Evolutionary conservation across 2,329 filamentous ascomycete species (phyloP).

Genomic region (Alternaria gaisen): DNA sequence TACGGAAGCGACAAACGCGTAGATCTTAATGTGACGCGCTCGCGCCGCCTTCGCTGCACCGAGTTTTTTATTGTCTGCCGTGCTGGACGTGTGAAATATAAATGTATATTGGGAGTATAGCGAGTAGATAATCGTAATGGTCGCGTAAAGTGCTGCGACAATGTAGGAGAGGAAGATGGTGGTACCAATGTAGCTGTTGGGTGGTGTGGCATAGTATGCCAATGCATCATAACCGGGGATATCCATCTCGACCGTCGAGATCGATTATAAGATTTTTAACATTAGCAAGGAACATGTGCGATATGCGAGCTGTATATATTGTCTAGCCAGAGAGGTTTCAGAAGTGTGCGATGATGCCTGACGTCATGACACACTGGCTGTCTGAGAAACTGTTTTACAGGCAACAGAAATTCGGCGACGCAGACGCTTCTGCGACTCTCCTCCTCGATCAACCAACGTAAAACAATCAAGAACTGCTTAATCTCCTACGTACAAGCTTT

Average conservation of each 20-base stretch:
- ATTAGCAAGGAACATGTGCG: not conserved
- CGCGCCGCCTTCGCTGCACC: slow-evolving; percentile 26
- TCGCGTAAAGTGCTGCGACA: slow-evolving; percentile 35
- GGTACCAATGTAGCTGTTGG: slow-evolving; percentile 42
- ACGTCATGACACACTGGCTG: slow-evolving; percentile 43
- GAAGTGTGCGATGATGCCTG: slow-evolving; percentile 28
- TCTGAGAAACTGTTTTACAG: slow-evolving; percentile 26
- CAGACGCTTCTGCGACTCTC: slow-evolving; percentile 17
- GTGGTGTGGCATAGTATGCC: slow-evolving; percentile 31
- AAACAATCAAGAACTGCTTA: not conserved
- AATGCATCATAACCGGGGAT: slow-evolving; percentile 12
- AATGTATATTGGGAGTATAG: slow-evolving; percentile 31
- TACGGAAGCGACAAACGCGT: slow-evolving; percentile 35
- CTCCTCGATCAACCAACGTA: not conserved
- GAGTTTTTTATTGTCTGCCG: slow-evolving; percentile 13
- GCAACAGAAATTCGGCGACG: slow-evolving; percentile 21
- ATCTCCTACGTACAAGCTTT: not conserved
- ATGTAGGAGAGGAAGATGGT: slow-evolving; percentile 45
- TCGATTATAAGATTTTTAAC: slow-evolving; percentile 1
- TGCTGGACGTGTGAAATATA: not conserved
- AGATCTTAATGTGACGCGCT: slow-evolving; percentile 38
- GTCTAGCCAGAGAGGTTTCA: slow-evolving; percentile 1
- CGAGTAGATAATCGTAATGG: slow-evolving; percentile 23
- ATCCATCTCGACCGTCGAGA: slow-evolving; percentile 15
- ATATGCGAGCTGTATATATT: not conserved